phyloP scores from a whole-genome alignment of 805 yeast genomes.

The Saturnispora hagleri region DNA sequence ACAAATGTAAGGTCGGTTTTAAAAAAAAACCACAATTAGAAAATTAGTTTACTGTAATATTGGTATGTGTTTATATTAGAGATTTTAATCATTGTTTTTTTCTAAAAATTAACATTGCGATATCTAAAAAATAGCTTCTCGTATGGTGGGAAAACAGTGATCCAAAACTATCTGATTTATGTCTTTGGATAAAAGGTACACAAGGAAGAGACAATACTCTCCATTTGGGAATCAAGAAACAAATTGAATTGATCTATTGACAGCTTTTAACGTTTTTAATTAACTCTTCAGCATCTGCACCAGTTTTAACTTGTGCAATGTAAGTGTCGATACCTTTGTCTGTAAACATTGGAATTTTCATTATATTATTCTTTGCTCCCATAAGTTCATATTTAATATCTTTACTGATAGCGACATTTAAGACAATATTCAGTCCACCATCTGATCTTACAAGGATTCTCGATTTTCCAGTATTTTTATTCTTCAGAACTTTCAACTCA shows the following conservation, averaged over 20 bases:
- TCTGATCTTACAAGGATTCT: conserved; percentile 81
- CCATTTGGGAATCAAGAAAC: not conserved
- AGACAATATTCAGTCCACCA: conserved; percentile 70
- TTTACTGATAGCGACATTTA: conserved; percentile 55
- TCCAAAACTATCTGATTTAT: not conserved
- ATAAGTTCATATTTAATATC: conserved; percentile 51
- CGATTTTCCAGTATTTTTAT: conserved; percentile 49
- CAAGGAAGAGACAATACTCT: not conserved
- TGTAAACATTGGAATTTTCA: conserved; percentile 57
- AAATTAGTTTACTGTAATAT: not conserved
- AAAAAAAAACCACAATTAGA: conserved; percentile 15
- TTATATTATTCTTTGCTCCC: conserved; percentile 51
- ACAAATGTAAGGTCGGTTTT: conserved; percentile 32
- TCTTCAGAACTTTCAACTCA: conserved; percentile 61
- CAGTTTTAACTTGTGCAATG: conserved; percentile 67
- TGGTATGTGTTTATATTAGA: not conserved
- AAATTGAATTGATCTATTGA: conserved; percentile 11
- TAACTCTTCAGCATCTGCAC: conserved; percentile 54
- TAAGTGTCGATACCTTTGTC: conserved; percentile 57
- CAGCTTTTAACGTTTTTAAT: conserved; percentile 23
- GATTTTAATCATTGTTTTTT: not conserved
- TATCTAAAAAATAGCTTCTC: not conserved
- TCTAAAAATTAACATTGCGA: not conserved
- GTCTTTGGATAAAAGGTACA: not conserved
- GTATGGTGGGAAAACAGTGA: not conserved